These are phyloP conservation scores for Pelargonium australe DNA, from an alignment of 441 rosid species.

Conservation along the genomic window DNA sequence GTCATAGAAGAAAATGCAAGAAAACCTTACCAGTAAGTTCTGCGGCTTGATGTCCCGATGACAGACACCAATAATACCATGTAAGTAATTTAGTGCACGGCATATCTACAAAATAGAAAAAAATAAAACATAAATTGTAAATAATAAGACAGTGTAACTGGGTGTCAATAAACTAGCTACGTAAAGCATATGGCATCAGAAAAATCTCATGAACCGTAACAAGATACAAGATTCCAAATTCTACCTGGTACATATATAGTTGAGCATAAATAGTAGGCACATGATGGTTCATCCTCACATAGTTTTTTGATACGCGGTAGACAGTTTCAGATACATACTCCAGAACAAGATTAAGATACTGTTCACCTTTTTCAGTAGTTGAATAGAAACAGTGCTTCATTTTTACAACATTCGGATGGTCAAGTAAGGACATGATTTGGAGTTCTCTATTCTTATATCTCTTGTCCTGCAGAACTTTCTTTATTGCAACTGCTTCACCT, in stretches of 20 bases:
- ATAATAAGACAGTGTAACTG: not conserved
- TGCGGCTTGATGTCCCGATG: constrained; percentile 98
- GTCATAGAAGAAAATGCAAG: not conserved
- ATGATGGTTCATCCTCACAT: constrained; percentile 69
- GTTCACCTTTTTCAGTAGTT: constrained; percentile 85
- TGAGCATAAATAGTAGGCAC: constrained; percentile 91
- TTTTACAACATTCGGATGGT: constrained; percentile 87
- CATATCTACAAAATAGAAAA: constrained; percentile 55
- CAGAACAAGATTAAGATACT: constrained; percentile 86
- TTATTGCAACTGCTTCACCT: constrained; percentile 90
- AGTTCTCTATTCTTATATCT: constrained; percentile 95
- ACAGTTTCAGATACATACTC: constrained; percentile 95
- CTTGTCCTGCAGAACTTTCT: constrained; percentile 96
- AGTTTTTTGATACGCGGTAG: constrained; percentile 72
- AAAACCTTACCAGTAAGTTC: constrained; percentile 68
- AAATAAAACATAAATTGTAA: not conserved
- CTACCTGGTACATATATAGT: constrained; percentile 90
- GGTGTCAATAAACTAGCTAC: no score
- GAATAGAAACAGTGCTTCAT: constrained; percentile 89
- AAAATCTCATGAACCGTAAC: no score
- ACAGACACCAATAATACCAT: constrained; percentile 84
- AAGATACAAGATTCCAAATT: no score
- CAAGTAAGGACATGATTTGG: constrained; percentile 95
- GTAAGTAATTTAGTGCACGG: constrained; percentile 90
- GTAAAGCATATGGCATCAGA: no score